Conservation (phyloP, 2,329 filamentous ascomycete genomes). For the Fusarium sp. region DNA sequence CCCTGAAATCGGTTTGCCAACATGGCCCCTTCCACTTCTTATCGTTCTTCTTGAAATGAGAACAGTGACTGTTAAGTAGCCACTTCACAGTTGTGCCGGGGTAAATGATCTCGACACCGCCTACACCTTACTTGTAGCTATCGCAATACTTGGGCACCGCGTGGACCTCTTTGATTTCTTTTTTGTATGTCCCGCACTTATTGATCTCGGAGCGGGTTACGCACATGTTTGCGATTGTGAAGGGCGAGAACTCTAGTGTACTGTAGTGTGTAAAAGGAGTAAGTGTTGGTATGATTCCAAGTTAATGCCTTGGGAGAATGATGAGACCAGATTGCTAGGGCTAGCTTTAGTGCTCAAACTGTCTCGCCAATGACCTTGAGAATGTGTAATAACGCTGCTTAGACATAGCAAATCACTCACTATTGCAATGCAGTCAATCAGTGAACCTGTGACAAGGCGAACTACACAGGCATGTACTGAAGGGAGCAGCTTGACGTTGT, state of each 20-base stretch:
- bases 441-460: neutral
- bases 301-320: neutral
- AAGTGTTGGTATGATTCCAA: neutral
- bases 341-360: neutral
- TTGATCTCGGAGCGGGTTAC: no score
- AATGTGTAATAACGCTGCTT: neutral
- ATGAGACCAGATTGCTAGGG: neutral
- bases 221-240: neutral
- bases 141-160: neutral
- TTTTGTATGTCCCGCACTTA: neutral
- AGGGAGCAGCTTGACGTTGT: no score
- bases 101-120: accelerated
- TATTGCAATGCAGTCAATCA: neutral
- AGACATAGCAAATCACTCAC: neutral
- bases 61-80: neutral
- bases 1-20: no score
- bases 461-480: neutral
- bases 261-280: no score
- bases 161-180: neutral
- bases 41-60: accelerated
- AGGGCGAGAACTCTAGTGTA: no score
- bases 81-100: neutral
- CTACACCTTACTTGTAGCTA: neutral
- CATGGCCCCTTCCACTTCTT: neutral
- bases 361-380: neutral